Percentiles rank a stretch among this genome's conserved stretches.
These are phyloP conservation scores for Rhododendron williamsianum DNA, from an alignment of 148 eudicot species.

Conservation along the genomic window DNA sequence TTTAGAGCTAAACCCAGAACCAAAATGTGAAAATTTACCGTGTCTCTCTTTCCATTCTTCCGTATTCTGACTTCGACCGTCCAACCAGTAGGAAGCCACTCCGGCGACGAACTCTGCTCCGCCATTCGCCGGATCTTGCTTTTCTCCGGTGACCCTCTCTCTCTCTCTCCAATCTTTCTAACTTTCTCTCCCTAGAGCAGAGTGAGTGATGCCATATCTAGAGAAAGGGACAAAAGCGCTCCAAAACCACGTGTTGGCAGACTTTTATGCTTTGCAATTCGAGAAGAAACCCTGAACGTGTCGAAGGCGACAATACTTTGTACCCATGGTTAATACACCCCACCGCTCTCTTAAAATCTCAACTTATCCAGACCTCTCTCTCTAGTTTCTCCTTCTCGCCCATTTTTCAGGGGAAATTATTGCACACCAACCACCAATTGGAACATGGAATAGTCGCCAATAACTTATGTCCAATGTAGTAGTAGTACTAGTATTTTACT, in stretches of 20 bases:
- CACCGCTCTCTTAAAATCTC: background rate
- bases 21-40: conserved; percentile 31
- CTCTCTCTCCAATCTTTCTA: conserved; percentile 6
- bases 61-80: conserved; percentile 47
- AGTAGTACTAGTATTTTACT: background rate
- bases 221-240: conserved; percentile 14
- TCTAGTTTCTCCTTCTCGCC: background rate
- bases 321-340: background rate
- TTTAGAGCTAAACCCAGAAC: background rate
- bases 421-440: background rate
- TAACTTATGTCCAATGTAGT: background rate
- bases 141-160: background rate
- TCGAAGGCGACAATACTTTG: background rate
- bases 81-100: conserved; percentile 76
- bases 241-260: conserved; percentile 21
- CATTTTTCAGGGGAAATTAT: background rate
- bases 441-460: background rate
- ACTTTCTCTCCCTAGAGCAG: background rate
- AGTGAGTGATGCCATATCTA: background rate
- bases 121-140: conserved; percentile 17
- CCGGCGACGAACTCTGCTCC: conserved; percentile 14
- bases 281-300: background rate
- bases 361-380: background rate
- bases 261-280: conserved; percentile 10
- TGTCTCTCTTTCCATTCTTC: conserved; percentile 56